phyloP scores from a whole-genome alignment of 2,329 filamentous ascomycete genomes.

The Fusarium sp. region DNA sequence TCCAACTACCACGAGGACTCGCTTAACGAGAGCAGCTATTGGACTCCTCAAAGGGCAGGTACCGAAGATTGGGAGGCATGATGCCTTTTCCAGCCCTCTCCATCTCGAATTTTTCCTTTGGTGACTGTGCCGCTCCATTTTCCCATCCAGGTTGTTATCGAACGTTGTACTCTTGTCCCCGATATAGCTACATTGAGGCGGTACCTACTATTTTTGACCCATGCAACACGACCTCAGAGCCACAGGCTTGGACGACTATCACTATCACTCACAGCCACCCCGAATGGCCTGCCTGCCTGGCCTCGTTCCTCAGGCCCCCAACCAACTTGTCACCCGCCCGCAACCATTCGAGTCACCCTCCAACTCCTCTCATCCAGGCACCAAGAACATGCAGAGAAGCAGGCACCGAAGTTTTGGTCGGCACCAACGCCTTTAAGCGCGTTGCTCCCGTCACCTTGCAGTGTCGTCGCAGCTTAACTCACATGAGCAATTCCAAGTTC shows the following conservation, averaged over 20 bases:
- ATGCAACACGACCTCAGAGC: conserved; percentile 28
- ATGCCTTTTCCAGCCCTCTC: not conserved
- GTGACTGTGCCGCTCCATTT: conserved; percentile 10
- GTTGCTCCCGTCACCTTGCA: conserved; percentile 3
- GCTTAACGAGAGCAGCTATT: not conserved
- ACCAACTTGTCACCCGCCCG: conserved; percentile 25
- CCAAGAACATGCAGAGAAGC: conserved; percentile 33
- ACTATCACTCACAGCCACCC: conserved; percentile 34
- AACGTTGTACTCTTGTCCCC: conserved; percentile 12
- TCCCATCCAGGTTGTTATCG: conserved; percentile 5
- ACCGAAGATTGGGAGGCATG: not conserved
- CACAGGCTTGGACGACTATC: conserved; percentile 23
- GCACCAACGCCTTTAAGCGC: conserved; percentile 17
- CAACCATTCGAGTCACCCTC: conserved; percentile 29
- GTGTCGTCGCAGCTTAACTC: not conserved
- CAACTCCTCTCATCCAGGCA: conserved; percentile 19
- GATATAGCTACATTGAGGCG: conserved; percentile 14
- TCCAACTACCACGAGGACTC: not conserved
- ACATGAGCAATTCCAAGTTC: not conserved
- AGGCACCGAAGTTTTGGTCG: conserved; percentile 23
- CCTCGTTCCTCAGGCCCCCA: conserved; percentile 22
- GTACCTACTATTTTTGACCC: conserved; percentile 12
- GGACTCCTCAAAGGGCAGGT: not conserved
- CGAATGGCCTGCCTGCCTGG: conserved; percentile 11
- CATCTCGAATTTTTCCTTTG: conserved; percentile 1